Conservation (phyloP, 139 green algal genomes). For the Closterium sp. region DNA sequence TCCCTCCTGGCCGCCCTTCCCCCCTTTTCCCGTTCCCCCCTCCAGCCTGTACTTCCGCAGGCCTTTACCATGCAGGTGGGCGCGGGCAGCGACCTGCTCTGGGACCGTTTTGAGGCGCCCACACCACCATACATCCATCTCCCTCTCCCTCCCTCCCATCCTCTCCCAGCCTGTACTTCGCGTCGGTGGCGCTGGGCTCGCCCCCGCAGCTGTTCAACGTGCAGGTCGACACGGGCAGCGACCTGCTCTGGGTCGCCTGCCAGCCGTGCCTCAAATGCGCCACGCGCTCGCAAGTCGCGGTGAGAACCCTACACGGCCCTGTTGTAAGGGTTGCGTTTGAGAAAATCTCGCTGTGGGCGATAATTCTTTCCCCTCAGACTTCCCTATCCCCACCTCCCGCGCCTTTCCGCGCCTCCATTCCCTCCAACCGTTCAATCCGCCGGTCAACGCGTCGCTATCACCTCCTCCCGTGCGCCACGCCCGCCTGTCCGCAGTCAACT, state of each 20-base stretch:
- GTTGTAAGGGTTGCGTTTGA: background rate
- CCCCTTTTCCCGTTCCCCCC: no score
- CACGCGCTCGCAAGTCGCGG: constrained; percentile 9
- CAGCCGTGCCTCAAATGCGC: constrained; percentile 18
- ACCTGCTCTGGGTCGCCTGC: constrained; percentile 16
- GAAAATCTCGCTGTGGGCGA: no score
- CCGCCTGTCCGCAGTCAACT: no score
- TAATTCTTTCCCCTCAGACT: no score
- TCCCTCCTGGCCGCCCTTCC: no score
- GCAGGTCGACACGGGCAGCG: constrained; percentile 20
- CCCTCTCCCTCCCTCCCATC: no score
- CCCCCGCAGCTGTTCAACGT: constrained; percentile 14
- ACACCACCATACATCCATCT: no score
- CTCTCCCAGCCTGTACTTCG: background rate
- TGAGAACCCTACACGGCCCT: background rate
- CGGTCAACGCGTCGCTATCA: no score
- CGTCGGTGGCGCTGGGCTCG: background rate
- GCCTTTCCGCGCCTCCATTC: no score
- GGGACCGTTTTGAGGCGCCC: background rate
- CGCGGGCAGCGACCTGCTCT: constrained; percentile 20
- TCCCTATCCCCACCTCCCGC: no score
- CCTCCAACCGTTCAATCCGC: no score
- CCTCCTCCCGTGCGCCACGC: no score
- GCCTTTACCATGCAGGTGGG: background rate
- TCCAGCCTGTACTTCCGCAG: constrained; percentile 5